phyloP scores from a whole-genome alignment of 2,329 filamentous ascomycete genomes.

The Fusarium coffeatum region DNA sequence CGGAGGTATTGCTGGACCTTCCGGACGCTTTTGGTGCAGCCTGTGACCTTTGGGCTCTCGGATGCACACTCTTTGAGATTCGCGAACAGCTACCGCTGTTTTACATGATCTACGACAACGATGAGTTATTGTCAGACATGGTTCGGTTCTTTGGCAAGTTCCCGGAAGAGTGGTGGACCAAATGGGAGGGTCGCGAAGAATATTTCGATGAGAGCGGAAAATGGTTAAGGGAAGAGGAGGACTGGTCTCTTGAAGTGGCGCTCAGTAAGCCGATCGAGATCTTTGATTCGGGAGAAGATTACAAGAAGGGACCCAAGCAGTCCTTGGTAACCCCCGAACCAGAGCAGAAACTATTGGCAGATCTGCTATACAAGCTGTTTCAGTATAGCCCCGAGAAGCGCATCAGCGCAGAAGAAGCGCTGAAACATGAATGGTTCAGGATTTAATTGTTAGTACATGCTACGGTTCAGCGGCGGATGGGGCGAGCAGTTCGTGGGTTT shows the following conservation, averaged over 20 bases:
- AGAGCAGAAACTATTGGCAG: slow-evolving; percentile 43
- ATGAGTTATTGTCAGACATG: slow-evolving; percentile 48
- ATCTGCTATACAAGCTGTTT: slow-evolving; percentile 42
- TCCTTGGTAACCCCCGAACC: slow-evolving; percentile 1
- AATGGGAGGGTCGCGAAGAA: slow-evolving; percentile 41
- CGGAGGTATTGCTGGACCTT: slow-evolving; percentile 44
- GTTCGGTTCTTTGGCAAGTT: slow-evolving; percentile 49
- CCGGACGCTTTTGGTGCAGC: slow-evolving; percentile 26
- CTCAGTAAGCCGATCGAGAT: slow-evolving; percentile 4
- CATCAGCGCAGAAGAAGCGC: slow-evolving; percentile 15
- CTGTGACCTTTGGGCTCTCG: slow-evolving; percentile 51
- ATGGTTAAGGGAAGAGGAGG: slow-evolving; percentile 1
- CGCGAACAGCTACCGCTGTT: slow-evolving; percentile 47
- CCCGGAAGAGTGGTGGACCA: slow-evolving; percentile 48
- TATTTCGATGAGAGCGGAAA: slow-evolving; percentile 41
- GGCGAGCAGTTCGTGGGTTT: no score
- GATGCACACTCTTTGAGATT: slow-evolving; percentile 51
- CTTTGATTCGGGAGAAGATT: neutral
- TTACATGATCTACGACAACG: slow-evolving; percentile 43
- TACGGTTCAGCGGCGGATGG: no score
- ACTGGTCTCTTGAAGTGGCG: slow-evolving; percentile 15
- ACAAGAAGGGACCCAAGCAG: neutral
- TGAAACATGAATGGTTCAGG: slow-evolving; percentile 45
- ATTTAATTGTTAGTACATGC: no score
- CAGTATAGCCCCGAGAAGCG: slow-evolving; percentile 36